Evolutionary conservation across 2,329 filamentous ascomycete species (phyloP).

Genomic region (Fusarium sp.): DNA sequence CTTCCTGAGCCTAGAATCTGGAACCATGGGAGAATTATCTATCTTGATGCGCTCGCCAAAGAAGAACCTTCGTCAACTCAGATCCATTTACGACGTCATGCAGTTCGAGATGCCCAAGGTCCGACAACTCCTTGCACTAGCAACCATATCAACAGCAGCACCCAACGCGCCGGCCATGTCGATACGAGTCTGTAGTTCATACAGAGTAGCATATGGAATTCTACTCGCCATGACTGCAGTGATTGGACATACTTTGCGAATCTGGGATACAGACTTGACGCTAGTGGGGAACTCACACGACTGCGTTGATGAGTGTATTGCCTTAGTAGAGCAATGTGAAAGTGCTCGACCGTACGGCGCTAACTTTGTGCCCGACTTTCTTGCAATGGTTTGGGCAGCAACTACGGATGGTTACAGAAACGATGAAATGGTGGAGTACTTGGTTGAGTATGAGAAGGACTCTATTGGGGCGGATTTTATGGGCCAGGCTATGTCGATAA

Average conservation of each 20-base stretch:
- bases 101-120: slow-evolving; percentile 23
- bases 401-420: slow-evolving; percentile 6
- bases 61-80: slow-evolving; percentile 4
- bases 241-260: slow-evolving; percentile 19
- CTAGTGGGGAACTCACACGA: slow-evolving; percentile 6
- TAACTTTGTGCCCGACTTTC: slow-evolving; percentile 20
- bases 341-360: slow-evolving; percentile 27
- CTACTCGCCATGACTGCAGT: slow-evolving; percentile 18
- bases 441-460: slow-evolving; percentile 32
- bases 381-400: slow-evolving; percentile 30
- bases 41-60: slow-evolving; percentile 22
- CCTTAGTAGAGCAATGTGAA: slow-evolving; percentile 18
- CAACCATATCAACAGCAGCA: neutral
- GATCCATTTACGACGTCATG: slow-evolving; percentile 22
- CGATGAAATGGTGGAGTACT: slow-evolving; percentile 10
- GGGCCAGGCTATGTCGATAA: slow-evolving; percentile 13
- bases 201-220: slow-evolving; percentile 17
- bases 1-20: slow-evolving; percentile 26
- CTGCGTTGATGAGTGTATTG: slow-evolving; percentile 21
- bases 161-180: neutral
- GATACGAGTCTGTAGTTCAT: neutral
- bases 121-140: neutral
- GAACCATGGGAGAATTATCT: slow-evolving; percentile 14
- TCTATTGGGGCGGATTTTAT: slow-evolving; percentile 25
- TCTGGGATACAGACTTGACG: neutral